phyloP scores from a whole-genome alignment of 441 rosid species.

The Populus hybrid region DNA sequence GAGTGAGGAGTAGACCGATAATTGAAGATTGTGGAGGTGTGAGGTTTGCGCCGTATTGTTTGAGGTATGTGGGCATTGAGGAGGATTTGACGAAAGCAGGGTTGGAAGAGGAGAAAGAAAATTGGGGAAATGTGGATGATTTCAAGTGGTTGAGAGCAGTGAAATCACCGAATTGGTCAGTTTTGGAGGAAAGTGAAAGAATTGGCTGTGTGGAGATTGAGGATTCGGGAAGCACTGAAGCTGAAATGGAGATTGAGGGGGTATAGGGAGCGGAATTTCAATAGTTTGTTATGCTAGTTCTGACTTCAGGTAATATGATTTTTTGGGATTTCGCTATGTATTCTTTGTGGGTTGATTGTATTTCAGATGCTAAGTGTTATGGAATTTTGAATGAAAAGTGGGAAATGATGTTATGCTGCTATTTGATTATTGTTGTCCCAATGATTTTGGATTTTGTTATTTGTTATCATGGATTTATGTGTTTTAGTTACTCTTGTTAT shows the following conservation, averaged over 20 bases:
- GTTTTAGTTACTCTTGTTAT: not conserved
- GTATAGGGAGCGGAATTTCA: slow-evolving; percentile 4
- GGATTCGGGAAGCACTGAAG: slow-evolving; percentile 5
- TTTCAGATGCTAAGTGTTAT: not conserved
- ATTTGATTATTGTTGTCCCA: not conserved
- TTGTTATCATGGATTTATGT: not conserved
- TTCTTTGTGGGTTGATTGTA: not conserved
- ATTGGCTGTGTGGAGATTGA: slow-evolving; percentile 34
- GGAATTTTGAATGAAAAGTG: not conserved
- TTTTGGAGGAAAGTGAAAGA: slow-evolving; percentile 61
- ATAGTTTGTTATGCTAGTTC: not conserved
- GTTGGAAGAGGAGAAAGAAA: slow-evolving; percentile 60
- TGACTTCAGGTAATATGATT: slow-evolving; percentile 5
- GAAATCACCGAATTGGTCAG: slow-evolving; percentile 81
- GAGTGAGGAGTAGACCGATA: slow-evolving; percentile 84
- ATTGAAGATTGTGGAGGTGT: slow-evolving; percentile 65
- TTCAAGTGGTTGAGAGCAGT: slow-evolving; percentile 85
- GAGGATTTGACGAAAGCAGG: slow-evolving; percentile 57
- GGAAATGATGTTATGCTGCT: not conserved
- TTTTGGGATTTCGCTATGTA: not conserved
- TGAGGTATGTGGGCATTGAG: slow-evolving; percentile 61
- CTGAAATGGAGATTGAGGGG: slow-evolving; percentile 5
- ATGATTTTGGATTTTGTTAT: not conserved
- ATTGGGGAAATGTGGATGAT: slow-evolving; percentile 91
- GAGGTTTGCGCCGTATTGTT: slow-evolving; percentile 73